phyloP scores from a whole-genome alignment of 208 protist genomes.

The Acanthamoeba castellanii region DNA sequence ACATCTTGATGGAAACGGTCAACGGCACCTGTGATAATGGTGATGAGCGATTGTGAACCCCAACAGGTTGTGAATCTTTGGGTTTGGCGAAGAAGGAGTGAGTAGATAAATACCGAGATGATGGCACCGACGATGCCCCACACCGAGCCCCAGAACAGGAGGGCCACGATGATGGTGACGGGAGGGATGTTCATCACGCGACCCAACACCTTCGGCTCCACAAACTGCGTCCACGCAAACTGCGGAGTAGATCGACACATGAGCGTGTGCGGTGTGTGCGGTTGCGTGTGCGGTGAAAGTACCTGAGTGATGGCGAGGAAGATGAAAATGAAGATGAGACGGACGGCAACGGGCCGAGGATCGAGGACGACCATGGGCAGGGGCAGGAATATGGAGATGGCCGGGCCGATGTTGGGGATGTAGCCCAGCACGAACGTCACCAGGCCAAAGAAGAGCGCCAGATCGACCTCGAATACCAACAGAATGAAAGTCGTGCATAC shows the following conservation, averaged over 20 bases:
- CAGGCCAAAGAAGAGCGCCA: constrained; percentile 26
- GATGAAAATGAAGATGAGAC: constrained; percentile 48
- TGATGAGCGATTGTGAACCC: neutral
- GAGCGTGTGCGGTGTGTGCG: neutral
- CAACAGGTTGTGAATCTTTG: neutral
- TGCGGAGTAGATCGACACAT: neutral
- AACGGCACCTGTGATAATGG: neutral
- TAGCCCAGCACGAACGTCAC: constrained; percentile 41
- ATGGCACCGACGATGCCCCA: constrained; percentile 60
- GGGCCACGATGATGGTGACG: constrained; percentile 41
- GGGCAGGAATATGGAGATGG: neutral
- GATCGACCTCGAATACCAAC: constrained; percentile 23
- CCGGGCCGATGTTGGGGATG: constrained; percentile 65
- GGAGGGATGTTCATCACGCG: constrained; percentile 26
- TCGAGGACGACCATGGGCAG: constrained; percentile 56
- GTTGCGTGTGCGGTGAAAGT: neutral
- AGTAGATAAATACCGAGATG: neutral
- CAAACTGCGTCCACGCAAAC: neutral
- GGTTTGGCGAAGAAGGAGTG: neutral
- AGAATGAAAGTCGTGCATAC: neutral
- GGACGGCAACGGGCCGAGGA: neutral
- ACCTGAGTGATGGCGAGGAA: constrained; percentile 14
- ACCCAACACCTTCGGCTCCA: constrained; percentile 63
- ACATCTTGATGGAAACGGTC: constrained; percentile 52
- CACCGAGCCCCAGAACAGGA: constrained; percentile 59